Conservation (phyloP, 2,329 filamentous ascomycete genomes). For the Talaromyces verruculosus region DNA sequence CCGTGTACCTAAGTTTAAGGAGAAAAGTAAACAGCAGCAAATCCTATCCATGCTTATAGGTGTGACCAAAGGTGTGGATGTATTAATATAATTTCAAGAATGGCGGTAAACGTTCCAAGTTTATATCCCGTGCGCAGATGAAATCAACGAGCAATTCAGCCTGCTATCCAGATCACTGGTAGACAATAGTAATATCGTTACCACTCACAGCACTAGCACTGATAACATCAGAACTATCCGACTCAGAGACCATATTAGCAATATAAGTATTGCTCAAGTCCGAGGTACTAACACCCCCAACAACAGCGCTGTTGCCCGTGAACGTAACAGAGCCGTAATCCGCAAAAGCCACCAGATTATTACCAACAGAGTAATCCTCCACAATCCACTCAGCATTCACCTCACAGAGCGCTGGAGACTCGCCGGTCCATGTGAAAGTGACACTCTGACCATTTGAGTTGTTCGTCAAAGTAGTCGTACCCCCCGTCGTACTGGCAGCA, state of each 20-base stretch:
- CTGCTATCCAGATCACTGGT: not conserved
- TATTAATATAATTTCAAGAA: no score
- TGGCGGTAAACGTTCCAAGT: no score
- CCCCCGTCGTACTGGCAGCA: constrained; percentile 8
- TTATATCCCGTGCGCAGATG: no score
- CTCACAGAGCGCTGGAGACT: constrained; percentile 14
- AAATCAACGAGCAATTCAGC: no score
- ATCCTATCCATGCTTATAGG: no score
- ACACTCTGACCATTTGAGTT: constrained; percentile 3
- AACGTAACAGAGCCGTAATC: constrained; percentile 18
- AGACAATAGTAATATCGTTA: constrained; percentile 13
- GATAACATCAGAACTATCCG: constrained; percentile 12
- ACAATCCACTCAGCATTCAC: constrained; percentile 18
- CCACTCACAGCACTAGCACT: constrained; percentile 6
- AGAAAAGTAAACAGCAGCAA: no score
- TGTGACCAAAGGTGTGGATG: no score
- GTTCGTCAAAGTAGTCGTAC: constrained; percentile 5
- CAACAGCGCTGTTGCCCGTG: constrained; percentile 15
- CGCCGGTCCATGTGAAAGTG: constrained; percentile 2
- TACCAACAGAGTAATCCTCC: constrained; percentile 16
- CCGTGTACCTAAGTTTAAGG: no score
- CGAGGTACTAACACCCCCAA: constrained; percentile 7
- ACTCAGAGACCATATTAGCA: constrained; percentile 16
- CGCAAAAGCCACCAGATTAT: constrained; percentile 14
- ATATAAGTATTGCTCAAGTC: constrained; percentile 5